Conservation (phyloP, 2,329 filamentous ascomycete genomes). For the Cercospora sp. region DNA sequence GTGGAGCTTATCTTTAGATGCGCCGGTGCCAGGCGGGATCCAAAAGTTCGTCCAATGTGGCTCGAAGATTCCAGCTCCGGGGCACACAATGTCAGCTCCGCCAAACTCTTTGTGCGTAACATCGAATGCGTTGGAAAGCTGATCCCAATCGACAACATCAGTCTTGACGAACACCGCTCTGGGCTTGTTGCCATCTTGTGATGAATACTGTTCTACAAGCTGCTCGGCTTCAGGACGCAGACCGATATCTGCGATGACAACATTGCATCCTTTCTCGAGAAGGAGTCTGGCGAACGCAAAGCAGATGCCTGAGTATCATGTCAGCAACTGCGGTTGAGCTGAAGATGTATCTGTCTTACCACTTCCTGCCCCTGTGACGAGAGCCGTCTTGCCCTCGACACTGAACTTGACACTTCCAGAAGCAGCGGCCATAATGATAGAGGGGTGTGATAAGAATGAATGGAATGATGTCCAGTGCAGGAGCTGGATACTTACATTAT, state of each 20-base stretch:
- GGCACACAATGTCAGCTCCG: slow-evolving; percentile 50
- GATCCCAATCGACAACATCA: slow-evolving; percentile 53
- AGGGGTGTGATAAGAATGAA: neutral
- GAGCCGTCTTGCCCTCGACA: slow-evolving; percentile 49
- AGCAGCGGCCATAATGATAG: slow-evolving; percentile 26
- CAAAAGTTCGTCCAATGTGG: slow-evolving; percentile 52
- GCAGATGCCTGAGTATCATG: slow-evolving; percentile 47
- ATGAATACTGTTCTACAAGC: slow-evolving; percentile 43
- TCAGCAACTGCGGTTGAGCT: neutral
- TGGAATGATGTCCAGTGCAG: neutral
- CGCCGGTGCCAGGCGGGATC: slow-evolving; percentile 46
- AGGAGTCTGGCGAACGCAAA: slow-evolving; percentile 49
- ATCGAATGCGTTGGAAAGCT: slow-evolving; percentile 53
- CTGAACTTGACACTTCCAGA: slow-evolving; percentile 38
- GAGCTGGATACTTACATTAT: neutral
- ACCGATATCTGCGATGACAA: slow-evolving; percentile 51
- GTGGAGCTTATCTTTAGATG: slow-evolving; percentile 39
- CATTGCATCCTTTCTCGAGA: slow-evolving; percentile 49
- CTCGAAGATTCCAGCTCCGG: slow-evolving; percentile 53
- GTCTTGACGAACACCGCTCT: slow-evolving; percentile 49
- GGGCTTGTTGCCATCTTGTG: slow-evolving; percentile 30
- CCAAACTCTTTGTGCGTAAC: slow-evolving; percentile 53
- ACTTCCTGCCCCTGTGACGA: slow-evolving; percentile 52
- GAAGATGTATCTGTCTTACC: slow-evolving; percentile 29
- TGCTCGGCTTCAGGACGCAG: slow-evolving; percentile 51